Percentiles rank a stretch among this genome's conserved stretches.
Evolutionary conservation across 1,284 basidiomycete genomes (phyloP).

Genomic region (Retiboletus flavoniger): DNA sequence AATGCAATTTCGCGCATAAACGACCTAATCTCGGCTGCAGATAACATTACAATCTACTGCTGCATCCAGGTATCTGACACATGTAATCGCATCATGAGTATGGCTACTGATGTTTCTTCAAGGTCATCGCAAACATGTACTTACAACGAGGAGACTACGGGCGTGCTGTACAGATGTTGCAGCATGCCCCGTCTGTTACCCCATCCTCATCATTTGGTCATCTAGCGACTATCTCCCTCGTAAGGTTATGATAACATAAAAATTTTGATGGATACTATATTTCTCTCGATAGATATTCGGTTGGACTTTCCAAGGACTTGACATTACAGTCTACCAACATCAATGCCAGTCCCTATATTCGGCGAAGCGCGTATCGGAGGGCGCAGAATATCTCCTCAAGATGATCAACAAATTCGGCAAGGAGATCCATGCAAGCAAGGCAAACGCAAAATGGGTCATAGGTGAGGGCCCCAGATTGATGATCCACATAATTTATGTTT

Average conservation of each 20-base stretch:
- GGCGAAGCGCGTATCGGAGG: neutral
- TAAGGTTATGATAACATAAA: no score
- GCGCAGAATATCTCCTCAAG: neutral
- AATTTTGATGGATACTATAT: no score
- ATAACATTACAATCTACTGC: neutral
- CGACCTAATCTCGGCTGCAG: neutral
- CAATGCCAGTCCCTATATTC: neutral
- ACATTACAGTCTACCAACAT: neutral
- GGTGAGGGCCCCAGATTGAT: neutral
- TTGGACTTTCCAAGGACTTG: slow-evolving; percentile 2
- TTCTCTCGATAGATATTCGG: slow-evolving; percentile 1
- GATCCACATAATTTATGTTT: neutral
- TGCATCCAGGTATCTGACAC: neutral
- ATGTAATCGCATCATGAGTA: neutral
- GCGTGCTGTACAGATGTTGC: neutral
- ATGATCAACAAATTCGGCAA: neutral
- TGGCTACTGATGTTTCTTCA: neutral
- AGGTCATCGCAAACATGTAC: slow-evolving; percentile 1
- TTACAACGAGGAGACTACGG: neutral
- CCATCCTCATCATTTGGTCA: neutral
- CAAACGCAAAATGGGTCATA: neutral
- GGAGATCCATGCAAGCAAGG: neutral
- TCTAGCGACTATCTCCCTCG: slow-evolving; percentile 4
- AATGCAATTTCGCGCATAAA: slow-evolving; percentile 1
- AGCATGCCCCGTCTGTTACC: neutral